Evolutionary conservation across 805 yeast genomes (phyloP).

Genomic region (Gaillardinia entomophila): DNA sequence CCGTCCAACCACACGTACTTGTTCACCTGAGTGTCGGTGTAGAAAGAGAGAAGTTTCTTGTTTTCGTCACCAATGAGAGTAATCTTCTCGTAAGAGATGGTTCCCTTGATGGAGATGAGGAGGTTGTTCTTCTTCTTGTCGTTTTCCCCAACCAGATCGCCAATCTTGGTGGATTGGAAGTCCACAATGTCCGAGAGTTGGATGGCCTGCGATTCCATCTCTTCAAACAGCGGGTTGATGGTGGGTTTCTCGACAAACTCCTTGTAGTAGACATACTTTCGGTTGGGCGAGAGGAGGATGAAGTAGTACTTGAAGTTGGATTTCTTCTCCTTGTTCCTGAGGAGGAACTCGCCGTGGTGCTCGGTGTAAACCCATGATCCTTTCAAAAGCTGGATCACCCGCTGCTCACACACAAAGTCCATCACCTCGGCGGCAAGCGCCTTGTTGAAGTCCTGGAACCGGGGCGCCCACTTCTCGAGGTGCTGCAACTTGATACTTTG

Average conservation of each 20-base stretch:
- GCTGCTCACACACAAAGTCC: constrained; percentile 70
- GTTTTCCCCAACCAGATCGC: constrained; percentile 35
- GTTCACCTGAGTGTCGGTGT: constrained; percentile 62
- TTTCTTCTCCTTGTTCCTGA: constrained; percentile 17
- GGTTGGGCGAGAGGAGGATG: constrained; percentile 61
- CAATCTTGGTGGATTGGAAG: constrained; percentile 47
- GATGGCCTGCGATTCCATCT: constrained; percentile 47
- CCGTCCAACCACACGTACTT: constrained; percentile 80
- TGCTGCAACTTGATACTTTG: constrained; percentile 31
- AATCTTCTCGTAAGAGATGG: constrained; percentile 53
- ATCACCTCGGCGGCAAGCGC: constrained; percentile 51
- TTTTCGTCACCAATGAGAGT: constrained; percentile 40
- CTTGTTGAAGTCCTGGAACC: constrained; percentile 44
- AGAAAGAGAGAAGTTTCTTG: constrained; percentile 49
- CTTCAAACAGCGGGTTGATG: constrained; percentile 51
- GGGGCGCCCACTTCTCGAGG: constrained; percentile 37
- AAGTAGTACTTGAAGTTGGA: constrained; percentile 40
- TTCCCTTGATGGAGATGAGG: constrained; percentile 51
- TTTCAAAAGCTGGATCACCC: constrained; percentile 62
- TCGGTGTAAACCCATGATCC: constrained; percentile 80
- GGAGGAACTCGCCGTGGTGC: constrained; percentile 36
- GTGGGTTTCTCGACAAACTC: constrained; percentile 46
- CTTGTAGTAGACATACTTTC: constrained; percentile 54
- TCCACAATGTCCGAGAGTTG: constrained; percentile 46
- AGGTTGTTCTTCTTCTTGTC: constrained; percentile 37